Base-by-base conservation (phyloP, 768 basidiomycete species). In the Rhizopogon vesiculosus region DNA sequence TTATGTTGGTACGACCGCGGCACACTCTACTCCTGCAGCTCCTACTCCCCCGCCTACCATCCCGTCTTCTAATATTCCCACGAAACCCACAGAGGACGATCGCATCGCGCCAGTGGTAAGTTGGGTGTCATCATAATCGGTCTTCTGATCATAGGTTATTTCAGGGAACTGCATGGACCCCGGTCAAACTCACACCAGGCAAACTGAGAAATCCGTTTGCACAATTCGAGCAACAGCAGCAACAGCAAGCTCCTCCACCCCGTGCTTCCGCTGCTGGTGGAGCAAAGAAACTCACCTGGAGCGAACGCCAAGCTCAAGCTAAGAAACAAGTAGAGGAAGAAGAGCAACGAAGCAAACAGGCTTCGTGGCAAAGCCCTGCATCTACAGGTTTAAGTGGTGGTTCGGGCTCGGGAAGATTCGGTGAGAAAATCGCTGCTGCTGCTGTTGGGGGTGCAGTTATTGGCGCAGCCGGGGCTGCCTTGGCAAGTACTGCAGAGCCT, bases 281-380 rank as follows among this genome's bases (percentile, higher is more conserved):
- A 0, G 56, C 75, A 1, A 91, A 91, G 75, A 95, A 93, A 69
- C 69, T 96, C 58, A 96, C 95, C 0, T 98, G 96, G 96, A 89
- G 82, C 56, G 90, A 98, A 68, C 79, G 95, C 19, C 95, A 98
- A 66, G 93, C 91, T 0, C 74, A 87, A n/a, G 88, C 93, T 1
- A 95, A 94, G 77, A 87, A 87, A 66, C 89, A 92, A 62, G 76
- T 79, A 15, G 90, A 86, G 60, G 92, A 90, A 61, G 94, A 93
- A 55, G 86, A 85, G 57, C 74, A 77, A 8, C 74, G 73, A 45
- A 91, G 89, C 63, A 83, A 76, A 43, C 73, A 76, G 43, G 84
- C 86, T 1, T 77, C 77, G 15, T 78, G 77, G 63, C 68, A 72
- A 42, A 62, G 77, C 5, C 67, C 79, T 0, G 61, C 72, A 2